Evolutionary conservation across 345 rosid genomes (phyloP).

Genomic region (Lepidium aucheri): DNA sequence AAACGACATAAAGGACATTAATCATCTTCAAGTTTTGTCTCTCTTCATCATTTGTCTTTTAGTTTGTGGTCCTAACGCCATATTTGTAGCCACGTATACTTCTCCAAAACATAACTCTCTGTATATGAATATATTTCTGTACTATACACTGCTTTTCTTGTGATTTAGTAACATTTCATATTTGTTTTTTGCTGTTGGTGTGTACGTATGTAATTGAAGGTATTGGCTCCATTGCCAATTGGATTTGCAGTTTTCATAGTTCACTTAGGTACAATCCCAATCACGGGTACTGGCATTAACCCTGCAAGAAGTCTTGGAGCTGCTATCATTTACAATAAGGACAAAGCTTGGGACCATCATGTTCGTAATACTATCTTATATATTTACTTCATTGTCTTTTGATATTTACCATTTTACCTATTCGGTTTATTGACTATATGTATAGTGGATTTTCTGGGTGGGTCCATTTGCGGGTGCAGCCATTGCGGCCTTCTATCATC

Average conservation of each 20-base stretch:
- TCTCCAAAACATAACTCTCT: not conserved
- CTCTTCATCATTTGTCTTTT: constrained; percentile 5
- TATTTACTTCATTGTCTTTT: not conserved
- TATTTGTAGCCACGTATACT: constrained; percentile 16
- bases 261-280: constrained; percentile 84
- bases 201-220: constrained; percentile 29
- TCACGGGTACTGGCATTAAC: constrained; percentile 96
- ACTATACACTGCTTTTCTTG: not conserved
- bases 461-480: constrained; percentile 70
- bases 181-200: not conserved
- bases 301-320: constrained; percentile 97
- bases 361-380: constrained; percentile 24
- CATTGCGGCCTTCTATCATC: constrained; percentile 58
- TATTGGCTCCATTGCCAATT: constrained; percentile 91
- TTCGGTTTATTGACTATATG: not conserved
- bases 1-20: too few species aligned
- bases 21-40: not conserved
- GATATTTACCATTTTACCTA: not conserved
- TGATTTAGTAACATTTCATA: constrained; percentile 3
- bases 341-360: constrained; percentile 88
- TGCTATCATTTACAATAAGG: constrained; percentile 69
- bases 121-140: not conserved
- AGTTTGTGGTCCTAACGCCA: constrained; percentile 14
- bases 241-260: constrained; percentile 97
- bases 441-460: constrained; percentile 66